Evolutionary conservation across 2,329 filamentous ascomycete species (phyloP).

Genomic region (Hysterium pulicare): DNA sequence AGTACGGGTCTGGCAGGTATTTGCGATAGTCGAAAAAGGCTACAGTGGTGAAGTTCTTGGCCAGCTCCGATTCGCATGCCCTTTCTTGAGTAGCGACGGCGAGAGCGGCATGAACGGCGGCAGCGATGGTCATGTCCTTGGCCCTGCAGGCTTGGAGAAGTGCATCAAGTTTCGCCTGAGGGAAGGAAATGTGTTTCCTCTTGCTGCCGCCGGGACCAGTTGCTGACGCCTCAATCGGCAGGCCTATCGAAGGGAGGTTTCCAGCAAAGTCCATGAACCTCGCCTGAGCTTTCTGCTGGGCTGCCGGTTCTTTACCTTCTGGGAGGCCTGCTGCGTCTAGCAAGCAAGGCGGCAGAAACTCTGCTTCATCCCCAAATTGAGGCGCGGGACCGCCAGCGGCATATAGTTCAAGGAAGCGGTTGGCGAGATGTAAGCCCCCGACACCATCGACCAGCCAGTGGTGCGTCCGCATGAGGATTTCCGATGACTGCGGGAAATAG

Average conservation of each 20-base stretch:
- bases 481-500: slow-evolving; percentile 5
- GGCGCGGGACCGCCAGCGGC: slow-evolving; percentile 1
- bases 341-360: background rate
- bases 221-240: slow-evolving; percentile 3
- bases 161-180: slow-evolving; percentile 1
- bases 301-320: background rate
- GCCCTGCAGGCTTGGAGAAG: slow-evolving; percentile 3
- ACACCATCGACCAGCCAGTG: slow-evolving; percentile 6
- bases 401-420: slow-evolving; percentile 5
- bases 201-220: slow-evolving; percentile 1
- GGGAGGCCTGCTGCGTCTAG: slow-evolving; percentile 1
- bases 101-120: slow-evolving; percentile 2
- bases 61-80: slow-evolving; percentile 2
- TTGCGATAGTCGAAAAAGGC: slow-evolving; percentile 7
- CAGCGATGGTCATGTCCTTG: slow-evolving; percentile 3
- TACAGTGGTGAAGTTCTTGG: slow-evolving; percentile 4
- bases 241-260: slow-evolving; percentile 5
- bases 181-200: slow-evolving; percentile 3
- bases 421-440: slow-evolving; percentile 5
- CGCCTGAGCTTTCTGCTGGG: slow-evolving; percentile 1
- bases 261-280: slow-evolving; percentile 5
- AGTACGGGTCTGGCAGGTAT: slow-evolving; percentile 3
- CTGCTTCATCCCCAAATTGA: slow-evolving; percentile 2
- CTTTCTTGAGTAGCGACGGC: slow-evolving; percentile 5
- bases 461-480: slow-evolving; percentile 5